Conservation (phyloP, 2,329 filamentous ascomycete genomes). For the Verticillium isaacii region DNA sequence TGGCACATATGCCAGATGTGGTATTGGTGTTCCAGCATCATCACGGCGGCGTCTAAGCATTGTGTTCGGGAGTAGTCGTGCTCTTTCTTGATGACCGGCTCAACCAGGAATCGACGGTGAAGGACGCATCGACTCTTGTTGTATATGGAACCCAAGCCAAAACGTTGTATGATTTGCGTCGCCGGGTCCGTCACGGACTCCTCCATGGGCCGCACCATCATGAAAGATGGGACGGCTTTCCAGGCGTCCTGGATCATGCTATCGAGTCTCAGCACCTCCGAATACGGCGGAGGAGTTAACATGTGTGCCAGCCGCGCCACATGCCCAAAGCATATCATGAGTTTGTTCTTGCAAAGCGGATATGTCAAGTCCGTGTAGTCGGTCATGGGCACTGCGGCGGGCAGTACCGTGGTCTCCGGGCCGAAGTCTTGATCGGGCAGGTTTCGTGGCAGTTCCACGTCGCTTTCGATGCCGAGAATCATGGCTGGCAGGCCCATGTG, state of each 20-base stretch:
- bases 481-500: slow-evolving; percentile 65
- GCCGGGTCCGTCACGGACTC: slow-evolving; percentile 44
- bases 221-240: slow-evolving; percentile 39
- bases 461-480: slow-evolving; percentile 58
- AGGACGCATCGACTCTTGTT: slow-evolving; percentile 52
- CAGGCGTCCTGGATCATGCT: slow-evolving; percentile 38
- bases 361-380: slow-evolving; percentile 58
- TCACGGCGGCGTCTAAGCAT: slow-evolving; percentile 44
- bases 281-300: slow-evolving; percentile 40
- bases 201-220: slow-evolving; percentile 42
- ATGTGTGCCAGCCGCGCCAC: slow-evolving; percentile 46
- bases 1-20: slow-evolving; percentile 42
- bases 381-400: slow-evolving; percentile 47
- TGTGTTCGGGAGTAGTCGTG: slow-evolving; percentile 47
- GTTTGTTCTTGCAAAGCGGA: slow-evolving; percentile 43
- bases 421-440: slow-evolving; percentile 62
- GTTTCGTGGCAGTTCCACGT: slow-evolving; percentile 58
- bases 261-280: slow-evolving; percentile 45
- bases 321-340: slow-evolving; percentile 43
- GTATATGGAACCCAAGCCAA: slow-evolving; percentile 46
- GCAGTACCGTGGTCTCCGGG: slow-evolving; percentile 48
- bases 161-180: slow-evolving; percentile 44
- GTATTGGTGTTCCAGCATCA: slow-evolving; percentile 42
- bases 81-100: slow-evolving; percentile 32
- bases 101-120: slow-evolving; percentile 48